Evolutionary conservation across 2,329 filamentous ascomycete genomes (phyloP).

Genomic region (Arachnomyces sp.): DNA sequence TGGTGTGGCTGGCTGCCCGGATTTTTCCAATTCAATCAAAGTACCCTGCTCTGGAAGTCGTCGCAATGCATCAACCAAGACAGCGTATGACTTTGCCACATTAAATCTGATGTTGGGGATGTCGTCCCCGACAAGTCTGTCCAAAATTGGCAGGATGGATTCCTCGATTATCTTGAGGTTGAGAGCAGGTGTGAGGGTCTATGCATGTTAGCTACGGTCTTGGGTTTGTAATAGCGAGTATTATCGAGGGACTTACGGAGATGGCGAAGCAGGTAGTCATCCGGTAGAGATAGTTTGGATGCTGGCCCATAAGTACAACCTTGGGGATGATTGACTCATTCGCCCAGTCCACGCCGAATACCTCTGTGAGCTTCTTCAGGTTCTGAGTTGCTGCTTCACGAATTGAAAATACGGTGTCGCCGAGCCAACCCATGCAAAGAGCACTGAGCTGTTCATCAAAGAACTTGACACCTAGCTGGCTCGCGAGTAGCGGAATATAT

Average conservation of each 20-base stretch:
- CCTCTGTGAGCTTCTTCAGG: slow-evolving; percentile 95
- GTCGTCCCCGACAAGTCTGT: slow-evolving; percentile 85
- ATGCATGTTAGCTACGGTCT: not conserved
- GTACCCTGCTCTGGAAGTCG: slow-evolving; percentile 84
- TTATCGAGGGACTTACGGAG: slow-evolving; percentile 62
- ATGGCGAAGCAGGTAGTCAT: slow-evolving; percentile 99
- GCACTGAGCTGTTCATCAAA: slow-evolving; percentile 95
- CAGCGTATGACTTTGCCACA: slow-evolving; percentile 92
- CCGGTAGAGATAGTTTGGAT: slow-evolving; percentile 97
- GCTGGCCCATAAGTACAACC: slow-evolving; percentile 95
- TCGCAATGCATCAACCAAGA: slow-evolving; percentile 84
- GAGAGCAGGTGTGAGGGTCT: slow-evolving; percentile 91
- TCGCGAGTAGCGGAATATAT: slow-evolving; percentile 93
- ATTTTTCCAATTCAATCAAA: slow-evolving; percentile 74
- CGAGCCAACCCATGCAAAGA: slow-evolving; percentile 97
- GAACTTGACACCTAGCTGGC: slow-evolving; percentile 92
- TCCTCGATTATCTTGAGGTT: slow-evolving; percentile 87
- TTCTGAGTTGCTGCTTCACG: slow-evolving; percentile 95
- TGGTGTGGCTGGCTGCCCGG: slow-evolving; percentile 50
- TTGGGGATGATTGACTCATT: slow-evolving; percentile 96
- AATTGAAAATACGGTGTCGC: slow-evolving; percentile 97
- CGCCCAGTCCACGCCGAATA: slow-evolving; percentile 97
- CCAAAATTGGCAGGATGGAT: slow-evolving; percentile 90
- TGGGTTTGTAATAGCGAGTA: not conserved
- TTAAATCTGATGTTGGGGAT: slow-evolving; percentile 99